phyloP scores from a whole-genome alignment of 805 yeast genomes.

The Lachancea meyersii region DNA sequence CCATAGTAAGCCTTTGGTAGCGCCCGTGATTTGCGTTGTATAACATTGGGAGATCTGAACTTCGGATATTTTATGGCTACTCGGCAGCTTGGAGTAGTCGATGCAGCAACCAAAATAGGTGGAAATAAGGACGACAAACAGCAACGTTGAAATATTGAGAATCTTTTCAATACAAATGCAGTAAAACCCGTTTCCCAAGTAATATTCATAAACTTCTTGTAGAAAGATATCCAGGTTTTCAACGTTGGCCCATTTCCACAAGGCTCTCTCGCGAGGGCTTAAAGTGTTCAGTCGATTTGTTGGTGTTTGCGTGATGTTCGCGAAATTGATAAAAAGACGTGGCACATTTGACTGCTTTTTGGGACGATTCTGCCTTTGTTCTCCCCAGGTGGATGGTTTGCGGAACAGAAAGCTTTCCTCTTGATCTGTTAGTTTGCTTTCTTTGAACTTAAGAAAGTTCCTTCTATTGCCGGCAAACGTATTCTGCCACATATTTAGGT shows the following conservation, averaged over 20 bases:
- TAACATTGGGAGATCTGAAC: conserved; percentile 36
- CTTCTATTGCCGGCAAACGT: conserved; percentile 1
- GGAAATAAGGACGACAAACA: conserved; percentile 74
- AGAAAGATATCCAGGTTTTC: conserved; percentile 84
- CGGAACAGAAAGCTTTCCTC: conserved; percentile 17
- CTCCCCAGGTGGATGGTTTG: conserved; percentile 14
- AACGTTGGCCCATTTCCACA: conserved; percentile 96
- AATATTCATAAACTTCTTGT: conserved; percentile 76
- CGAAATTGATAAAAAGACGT: conserved; percentile 21
- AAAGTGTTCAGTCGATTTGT: conserved; percentile 36
- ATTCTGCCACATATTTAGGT: background rate
- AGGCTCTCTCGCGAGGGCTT: conserved; percentile 67
- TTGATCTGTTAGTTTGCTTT: conserved; percentile 10
- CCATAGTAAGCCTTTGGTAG: conserved; percentile 57
- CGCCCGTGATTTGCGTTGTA: conserved; percentile 38
- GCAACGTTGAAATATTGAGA: conserved; percentile 64
- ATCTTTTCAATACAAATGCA: conserved; percentile 66
- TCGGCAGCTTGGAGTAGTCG: conserved; percentile 47
- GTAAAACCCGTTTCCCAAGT: conserved; percentile 74
- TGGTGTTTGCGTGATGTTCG: conserved; percentile 25
- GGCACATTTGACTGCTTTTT: conserved; percentile 15
- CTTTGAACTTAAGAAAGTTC: conserved; percentile 1
- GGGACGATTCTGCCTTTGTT: background rate
- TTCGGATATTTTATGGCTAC: conserved; percentile 31
- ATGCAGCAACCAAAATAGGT: conserved; percentile 79